Evolutionary conservation across 352 stramenopile species (phyloP).

Genomic region (Globisporangium radiosum): DNA sequence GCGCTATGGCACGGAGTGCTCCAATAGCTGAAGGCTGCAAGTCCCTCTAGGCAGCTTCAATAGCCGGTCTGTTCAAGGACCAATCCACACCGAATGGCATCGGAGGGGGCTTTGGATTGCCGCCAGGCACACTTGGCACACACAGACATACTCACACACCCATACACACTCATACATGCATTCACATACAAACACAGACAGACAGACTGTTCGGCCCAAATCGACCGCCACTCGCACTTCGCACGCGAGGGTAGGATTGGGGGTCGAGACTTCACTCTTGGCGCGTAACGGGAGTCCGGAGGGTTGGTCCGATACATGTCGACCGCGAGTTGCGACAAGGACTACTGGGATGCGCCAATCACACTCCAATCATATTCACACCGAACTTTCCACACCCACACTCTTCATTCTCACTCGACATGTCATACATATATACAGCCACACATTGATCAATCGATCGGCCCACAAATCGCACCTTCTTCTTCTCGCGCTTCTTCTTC

Average conservation of each 20-base stretch:
- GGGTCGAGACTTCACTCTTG: slow-evolving; percentile 44
- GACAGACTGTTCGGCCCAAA: slow-evolving; percentile 53
- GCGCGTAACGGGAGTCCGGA: slow-evolving; percentile 88
- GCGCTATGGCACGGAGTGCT: slow-evolving; percentile 57
- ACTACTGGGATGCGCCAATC: slow-evolving; percentile 84
- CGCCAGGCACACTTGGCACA: slow-evolving; percentile 26
- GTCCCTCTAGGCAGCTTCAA: slow-evolving; percentile 83
- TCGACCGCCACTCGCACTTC: slow-evolving; percentile 56
- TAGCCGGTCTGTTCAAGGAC: slow-evolving; percentile 92
- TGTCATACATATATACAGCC: slow-evolving; percentile 7
- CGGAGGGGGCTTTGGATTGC: slow-evolving; percentile 84
- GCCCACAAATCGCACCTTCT: slow-evolving; percentile 56
- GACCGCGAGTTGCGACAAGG: slow-evolving; percentile 73
- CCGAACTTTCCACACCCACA: slow-evolving; percentile 17
- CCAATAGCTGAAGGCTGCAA: slow-evolving; percentile 90
- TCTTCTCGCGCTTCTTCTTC: slow-evolving; percentile 89
- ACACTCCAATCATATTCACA: slow-evolving; percentile 29
- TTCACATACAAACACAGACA: slow-evolving; percentile 9
- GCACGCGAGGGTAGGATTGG: slow-evolving; percentile 50
- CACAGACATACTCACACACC: slow-evolving; percentile 6
- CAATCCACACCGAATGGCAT: slow-evolving; percentile 71
- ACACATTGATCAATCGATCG: neutral
- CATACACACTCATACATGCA: slow-evolving; percentile 3
- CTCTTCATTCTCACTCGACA: slow-evolving; percentile 8
- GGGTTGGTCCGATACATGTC: slow-evolving; percentile 87